These are phyloP conservation scores for Chrysanthemum seticuspe DNA, from an alignment of 129 eudicot species.

Conservation along the genomic window DNA sequence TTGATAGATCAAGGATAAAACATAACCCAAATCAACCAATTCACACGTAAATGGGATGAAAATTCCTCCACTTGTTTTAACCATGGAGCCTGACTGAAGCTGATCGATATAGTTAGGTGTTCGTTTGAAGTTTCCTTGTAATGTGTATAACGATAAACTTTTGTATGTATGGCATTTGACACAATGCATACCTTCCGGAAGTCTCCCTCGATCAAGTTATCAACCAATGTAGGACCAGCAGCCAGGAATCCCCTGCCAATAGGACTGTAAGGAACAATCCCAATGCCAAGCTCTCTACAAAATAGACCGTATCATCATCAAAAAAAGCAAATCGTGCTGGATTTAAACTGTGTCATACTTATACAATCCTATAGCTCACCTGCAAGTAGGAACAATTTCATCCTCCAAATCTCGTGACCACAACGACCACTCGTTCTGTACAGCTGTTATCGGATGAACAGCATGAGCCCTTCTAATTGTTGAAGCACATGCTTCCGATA, in stretches of 20 bases:
- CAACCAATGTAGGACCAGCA: conserved; percentile 37
- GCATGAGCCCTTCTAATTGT: conserved; percentile 83
- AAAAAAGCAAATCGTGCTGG: background rate
- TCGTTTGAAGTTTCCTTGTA: background rate
- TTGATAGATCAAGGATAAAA: no score
- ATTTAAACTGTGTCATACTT: background rate
- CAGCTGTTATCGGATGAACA: conserved; percentile 69
- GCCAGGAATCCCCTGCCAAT: conserved; percentile 51
- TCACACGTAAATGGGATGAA: no score
- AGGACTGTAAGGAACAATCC: conserved; percentile 61
- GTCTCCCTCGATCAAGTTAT: conserved; percentile 37
- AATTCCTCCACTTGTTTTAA: no score
- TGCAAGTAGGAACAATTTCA: conserved; percentile 61
- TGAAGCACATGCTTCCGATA: conserved; percentile 67
- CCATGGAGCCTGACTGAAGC: no score
- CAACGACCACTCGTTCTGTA: conserved; percentile 64
- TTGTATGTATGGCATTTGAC: background rate
- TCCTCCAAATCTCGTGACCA: conserved; percentile 71
- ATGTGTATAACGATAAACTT: no score
- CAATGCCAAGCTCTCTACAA: conserved; percentile 60
- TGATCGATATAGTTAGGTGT: no score
- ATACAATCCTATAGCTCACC: conserved; percentile 19
- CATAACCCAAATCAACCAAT: no score
- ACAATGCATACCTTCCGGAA: conserved; percentile 40
- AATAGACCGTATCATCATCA: conserved; percentile 4